phyloP scores from a whole-genome alignment of 1,284 basidiomycete genomes.

The Tylopilus sp. region DNA sequence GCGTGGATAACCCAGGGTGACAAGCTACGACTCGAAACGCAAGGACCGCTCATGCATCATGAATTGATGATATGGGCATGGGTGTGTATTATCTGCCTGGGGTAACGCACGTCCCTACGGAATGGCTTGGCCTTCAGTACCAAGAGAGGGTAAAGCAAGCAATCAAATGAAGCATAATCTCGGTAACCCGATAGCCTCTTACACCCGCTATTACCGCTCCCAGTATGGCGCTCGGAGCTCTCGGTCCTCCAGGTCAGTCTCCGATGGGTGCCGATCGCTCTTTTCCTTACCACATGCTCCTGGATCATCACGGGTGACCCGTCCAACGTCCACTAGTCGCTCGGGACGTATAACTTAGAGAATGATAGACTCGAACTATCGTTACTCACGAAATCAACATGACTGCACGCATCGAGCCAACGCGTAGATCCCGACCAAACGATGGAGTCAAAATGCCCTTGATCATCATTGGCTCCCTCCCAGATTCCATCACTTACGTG shows the following conservation, averaged over 20 bases:
- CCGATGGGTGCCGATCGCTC: too few relatives aligned
- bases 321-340: constrained; percentile 10
- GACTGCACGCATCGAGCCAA: constrained; percentile 40
- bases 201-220: constrained; percentile 18
- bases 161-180: constrained; percentile 13
- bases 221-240: constrained; percentile 17
- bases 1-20: too few relatives aligned
- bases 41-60: too few relatives aligned
- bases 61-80: too few relatives aligned
- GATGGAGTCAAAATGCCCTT: constrained; percentile 21
- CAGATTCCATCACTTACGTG: constrained; percentile 46
- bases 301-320: constrained; percentile 20
- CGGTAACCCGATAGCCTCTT: too few relatives aligned
- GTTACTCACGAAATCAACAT: constrained; percentile 56
- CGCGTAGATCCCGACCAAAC: constrained; percentile 20
- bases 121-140: constrained; percentile 14
- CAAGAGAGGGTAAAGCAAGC: constrained; percentile 13
- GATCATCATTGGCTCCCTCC: constrained; percentile 54
- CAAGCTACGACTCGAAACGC: too few relatives aligned
- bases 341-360: constrained; percentile 45
- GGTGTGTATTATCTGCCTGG: too few relatives aligned
- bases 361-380: too few relatives aligned
- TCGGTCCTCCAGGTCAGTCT: constrained; percentile 9
- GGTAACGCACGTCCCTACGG: constrained; percentile 13
- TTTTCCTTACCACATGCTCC: background rate